phyloP scores from a whole-genome alignment of 2,329 filamentous ascomycete genomes.

The Sporothrix protearum region DNA sequence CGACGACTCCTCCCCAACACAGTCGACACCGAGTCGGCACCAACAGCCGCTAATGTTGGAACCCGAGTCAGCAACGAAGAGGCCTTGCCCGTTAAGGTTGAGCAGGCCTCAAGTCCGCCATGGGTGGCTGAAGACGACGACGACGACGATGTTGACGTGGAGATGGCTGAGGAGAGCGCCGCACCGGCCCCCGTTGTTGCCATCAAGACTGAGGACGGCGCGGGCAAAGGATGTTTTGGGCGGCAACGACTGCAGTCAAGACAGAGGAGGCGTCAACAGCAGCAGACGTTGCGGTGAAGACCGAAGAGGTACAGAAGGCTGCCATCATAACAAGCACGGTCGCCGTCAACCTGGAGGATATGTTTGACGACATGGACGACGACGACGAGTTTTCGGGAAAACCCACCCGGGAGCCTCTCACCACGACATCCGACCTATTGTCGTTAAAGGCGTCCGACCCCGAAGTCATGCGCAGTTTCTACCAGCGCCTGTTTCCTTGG shows the following conservation, averaged over 20 bases:
- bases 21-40: neutral
- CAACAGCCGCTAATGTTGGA: neutral
- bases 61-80: conserved; percentile 30
- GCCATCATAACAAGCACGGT: conserved; percentile 36
- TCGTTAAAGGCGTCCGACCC: conserved; percentile 59
- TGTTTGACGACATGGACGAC: conserved; percentile 53
- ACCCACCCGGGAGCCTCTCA: neutral
- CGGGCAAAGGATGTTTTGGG: conserved; percentile 1
- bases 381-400: conserved; percentile 57
- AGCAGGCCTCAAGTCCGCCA: conserved; percentile 19
- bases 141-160: conserved; percentile 38
- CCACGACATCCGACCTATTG: conserved; percentile 23
- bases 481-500: conserved; percentile 93
- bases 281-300: neutral
- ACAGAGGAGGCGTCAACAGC: neutral
- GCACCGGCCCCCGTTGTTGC: conserved; percentile 15
- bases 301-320: conserved; percentile 15
- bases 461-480: conserved; percentile 88
- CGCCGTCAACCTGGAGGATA: conserved; percentile 54
- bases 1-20: conserved; percentile 26
- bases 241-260: neutral
- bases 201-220: conserved; percentile 16
- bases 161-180: conserved; percentile 30
- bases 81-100: conserved; percentile 23
- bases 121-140: conserved; percentile 5